Conservation (phyloP, 176 grass and related monocot genomes). For the Paspalum notatum region DNA sequence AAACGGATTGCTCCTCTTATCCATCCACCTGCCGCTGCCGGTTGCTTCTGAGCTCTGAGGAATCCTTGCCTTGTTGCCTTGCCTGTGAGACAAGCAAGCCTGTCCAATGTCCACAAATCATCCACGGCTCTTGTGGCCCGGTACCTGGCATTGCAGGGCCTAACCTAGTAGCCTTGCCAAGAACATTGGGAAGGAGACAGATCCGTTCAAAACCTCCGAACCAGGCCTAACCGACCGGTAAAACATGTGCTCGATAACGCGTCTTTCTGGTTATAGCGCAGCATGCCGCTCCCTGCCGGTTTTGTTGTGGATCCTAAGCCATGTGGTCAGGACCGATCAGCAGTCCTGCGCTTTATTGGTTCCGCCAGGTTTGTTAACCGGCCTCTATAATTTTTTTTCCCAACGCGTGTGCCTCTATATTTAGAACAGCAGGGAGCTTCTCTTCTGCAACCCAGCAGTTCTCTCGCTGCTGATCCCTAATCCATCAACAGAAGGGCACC, state of each 20-base stretch:
- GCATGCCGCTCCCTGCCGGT: not conserved
- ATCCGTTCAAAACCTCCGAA: not conserved
- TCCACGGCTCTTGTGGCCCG: not conserved
- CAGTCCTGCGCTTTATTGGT: not conserved
- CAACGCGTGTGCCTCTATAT: not conserved
- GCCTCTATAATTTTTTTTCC: not conserved
- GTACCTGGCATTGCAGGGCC: not conserved
- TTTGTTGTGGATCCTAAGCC: not conserved
- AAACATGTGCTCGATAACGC: not conserved
- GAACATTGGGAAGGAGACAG: not conserved
- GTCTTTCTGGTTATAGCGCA: conserved; percentile 27
- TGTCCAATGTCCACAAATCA: not conserved
- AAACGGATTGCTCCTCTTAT: conserved; percentile 22
- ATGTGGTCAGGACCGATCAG: not conserved
- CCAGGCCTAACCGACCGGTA: not conserved
- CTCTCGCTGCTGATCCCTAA: not conserved
- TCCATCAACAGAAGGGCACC: not conserved
- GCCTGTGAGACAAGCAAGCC: conserved; percentile 43
- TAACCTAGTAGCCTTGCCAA: conserved; percentile 7
- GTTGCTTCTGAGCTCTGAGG: conserved; percentile 31
- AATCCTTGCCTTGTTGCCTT: conserved; percentile 25
- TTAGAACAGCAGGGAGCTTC: not conserved
- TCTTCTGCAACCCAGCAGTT: not conserved
- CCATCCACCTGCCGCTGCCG: conserved; percentile 24
- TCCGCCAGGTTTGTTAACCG: not conserved